Base-by-base conservation (phyloP, 805 yeast genomes). In the Kazachstania viticola region DNA sequence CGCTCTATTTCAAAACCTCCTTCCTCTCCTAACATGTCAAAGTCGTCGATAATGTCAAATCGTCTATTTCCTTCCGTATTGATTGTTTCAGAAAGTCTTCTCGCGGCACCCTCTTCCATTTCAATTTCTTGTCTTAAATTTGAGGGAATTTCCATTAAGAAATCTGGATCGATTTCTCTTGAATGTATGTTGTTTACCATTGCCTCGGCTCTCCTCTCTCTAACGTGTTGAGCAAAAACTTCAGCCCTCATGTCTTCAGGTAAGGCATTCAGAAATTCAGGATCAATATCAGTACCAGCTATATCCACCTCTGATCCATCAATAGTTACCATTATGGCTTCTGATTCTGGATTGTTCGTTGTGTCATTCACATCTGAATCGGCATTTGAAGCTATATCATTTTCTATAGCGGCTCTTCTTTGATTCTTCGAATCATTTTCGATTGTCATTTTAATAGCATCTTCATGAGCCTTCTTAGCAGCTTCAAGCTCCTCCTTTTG, bases 231-330 rank as follows among this genome's bases (percentile, higher is more conserved):
- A 0, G 87, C 73, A 48, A 82, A 75, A 0, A 85, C 96, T 48
- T 87, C 95, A 40, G 84, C 94, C 30, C 95, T 64, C 81, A 87
- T 80, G 32, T 82, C 91, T 27, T 83, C 94, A 0, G 96, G 96
- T 23, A 87, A 64, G 0, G 95, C 95, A 45, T 78, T 79, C 38
- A 87, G 63, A 51, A 84, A 87, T 42, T 81, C 88, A 0, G 94
- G 94, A 56, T 87, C 96, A 36, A 87, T 83, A 33, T 82, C 95
- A 3, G 94, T 76, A 0, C 91, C 94, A 25, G 87, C 71, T 23
- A 87, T 80, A 49, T 87, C 93, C 22, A 87, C 85, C 31, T 75
- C 75, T 17, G 77, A 58, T 16, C 79, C 93, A 23, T 84, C 85
- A 41, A 87, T 78, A 9, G 63, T 63, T 3, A 87, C 84, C 61